Percentiles rank a stretch among this genome's conserved stretches.
phyloP scores from a whole-genome alignment of 2,329 filamentous ascomycete species.

The Cryphonectria carpinicola region DNA sequence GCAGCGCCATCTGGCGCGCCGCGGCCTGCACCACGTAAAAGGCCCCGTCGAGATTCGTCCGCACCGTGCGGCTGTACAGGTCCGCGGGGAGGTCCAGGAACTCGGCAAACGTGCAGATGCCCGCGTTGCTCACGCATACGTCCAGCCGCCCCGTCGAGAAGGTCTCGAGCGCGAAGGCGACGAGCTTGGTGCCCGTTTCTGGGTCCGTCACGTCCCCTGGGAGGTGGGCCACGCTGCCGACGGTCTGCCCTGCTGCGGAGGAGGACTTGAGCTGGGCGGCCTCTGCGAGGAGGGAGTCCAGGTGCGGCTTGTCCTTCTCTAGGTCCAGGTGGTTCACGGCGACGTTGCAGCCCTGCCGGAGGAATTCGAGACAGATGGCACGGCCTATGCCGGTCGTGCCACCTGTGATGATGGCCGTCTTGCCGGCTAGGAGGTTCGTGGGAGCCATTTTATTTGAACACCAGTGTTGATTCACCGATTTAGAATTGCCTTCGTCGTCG shows the following conservation, averaged over 20 bases:
- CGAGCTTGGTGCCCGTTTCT: slow-evolving; percentile 69
- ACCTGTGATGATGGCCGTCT: slow-evolving; percentile 85
- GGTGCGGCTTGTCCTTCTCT: slow-evolving; percentile 53
- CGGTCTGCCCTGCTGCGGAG: slow-evolving; percentile 44
- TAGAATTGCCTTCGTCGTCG: background rate
- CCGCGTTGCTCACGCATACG: slow-evolving; percentile 86
- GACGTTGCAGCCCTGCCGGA: slow-evolving; percentile 77
- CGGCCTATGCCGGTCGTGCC: slow-evolving; percentile 85
- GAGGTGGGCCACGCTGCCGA: slow-evolving; percentile 66
- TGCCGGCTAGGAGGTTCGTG: slow-evolving; percentile 66
- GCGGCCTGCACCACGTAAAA: slow-evolving; percentile 88
- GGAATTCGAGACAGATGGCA: slow-evolving; percentile 79
- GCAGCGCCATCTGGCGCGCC: slow-evolving; percentile 75
- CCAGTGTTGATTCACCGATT: background rate
- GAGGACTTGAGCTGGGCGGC: slow-evolving; percentile 49
- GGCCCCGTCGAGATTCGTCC: slow-evolving; percentile 84
- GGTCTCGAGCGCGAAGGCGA: slow-evolving; percentile 65
- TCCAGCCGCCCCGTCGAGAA: slow-evolving; percentile 64
- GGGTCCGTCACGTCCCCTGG: slow-evolving; percentile 78
- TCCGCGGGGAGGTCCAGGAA: slow-evolving; percentile 75
- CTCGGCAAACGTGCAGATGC: slow-evolving; percentile 85
- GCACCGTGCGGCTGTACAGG: slow-evolving; percentile 72
- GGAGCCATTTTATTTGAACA: slow-evolving; percentile 43
- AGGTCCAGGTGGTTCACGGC: slow-evolving; percentile 79
- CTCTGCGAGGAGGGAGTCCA: slow-evolving; percentile 57